These are phyloP conservation scores for Gamsiella multidivaricata DNA, from an alignment of 192 early-diverging fungal species.

Conservation along the genomic window DNA sequence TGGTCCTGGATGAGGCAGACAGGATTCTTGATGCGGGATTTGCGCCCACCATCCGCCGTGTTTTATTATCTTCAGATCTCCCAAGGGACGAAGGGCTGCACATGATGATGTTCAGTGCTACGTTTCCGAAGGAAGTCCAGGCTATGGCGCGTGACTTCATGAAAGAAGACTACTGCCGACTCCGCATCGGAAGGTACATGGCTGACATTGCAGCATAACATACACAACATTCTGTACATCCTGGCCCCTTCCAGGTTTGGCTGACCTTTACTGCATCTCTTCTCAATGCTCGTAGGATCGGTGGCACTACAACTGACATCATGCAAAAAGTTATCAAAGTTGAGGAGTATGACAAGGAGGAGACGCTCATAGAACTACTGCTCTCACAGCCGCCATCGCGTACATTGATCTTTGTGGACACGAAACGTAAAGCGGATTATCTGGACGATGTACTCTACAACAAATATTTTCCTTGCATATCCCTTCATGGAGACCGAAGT, in stretches of 20 bases:
- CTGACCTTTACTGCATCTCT: background rate
- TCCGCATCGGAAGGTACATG: constrained; percentile 75
- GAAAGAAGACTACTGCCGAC: constrained; percentile 80
- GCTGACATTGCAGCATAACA: background rate
- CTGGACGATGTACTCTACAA: constrained; percentile 76
- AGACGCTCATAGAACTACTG: constrained; percentile 67
- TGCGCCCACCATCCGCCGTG: constrained; percentile 89
- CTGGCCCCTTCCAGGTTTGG: too few species aligned
- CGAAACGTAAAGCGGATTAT: constrained; percentile 84
- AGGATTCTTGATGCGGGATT: constrained; percentile 99
- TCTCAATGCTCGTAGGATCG: constrained; percentile 58
- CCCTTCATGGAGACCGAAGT: constrained; percentile 87
- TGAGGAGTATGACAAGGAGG: constrained; percentile 74
- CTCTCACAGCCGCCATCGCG: constrained; percentile 67
- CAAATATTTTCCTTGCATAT: constrained; percentile 78
- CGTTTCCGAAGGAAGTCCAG: constrained; percentile 93
- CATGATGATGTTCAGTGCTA: constrained; percentile 98
- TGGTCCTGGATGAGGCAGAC: constrained; percentile 87
- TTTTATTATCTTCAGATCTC: constrained; percentile 82
- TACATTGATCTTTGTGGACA: constrained; percentile 87
- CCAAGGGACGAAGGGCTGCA: constrained; percentile 75
- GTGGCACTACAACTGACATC: constrained; percentile 90
- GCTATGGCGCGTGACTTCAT: constrained; percentile 94
- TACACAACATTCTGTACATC: too few species aligned
- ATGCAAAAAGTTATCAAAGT: constrained; percentile 83